Percentiles rank a stretch among this genome's conserved stretches.
Evolutionary conservation across 176 grass and related monocot species (phyloP).

Genomic region (Musa itinerans): DNA sequence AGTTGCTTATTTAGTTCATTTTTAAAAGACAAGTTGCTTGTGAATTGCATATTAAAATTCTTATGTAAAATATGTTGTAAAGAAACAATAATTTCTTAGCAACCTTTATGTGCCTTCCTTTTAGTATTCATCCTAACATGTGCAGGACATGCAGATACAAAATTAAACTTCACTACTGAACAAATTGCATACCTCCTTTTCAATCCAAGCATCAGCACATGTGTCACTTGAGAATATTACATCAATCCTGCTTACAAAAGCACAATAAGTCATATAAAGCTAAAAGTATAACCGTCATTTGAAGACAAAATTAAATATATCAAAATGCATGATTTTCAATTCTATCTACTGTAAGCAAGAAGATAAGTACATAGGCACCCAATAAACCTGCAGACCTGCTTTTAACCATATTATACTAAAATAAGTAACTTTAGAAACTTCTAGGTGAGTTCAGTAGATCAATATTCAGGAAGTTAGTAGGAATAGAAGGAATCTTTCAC

Average conservation of each 20-base stretch:
- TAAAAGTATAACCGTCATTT: not conserved
- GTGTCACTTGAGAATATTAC: constrained; percentile 54
- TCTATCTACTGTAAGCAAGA: not conserved
- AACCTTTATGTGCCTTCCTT: no score
- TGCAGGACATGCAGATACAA: constrained; percentile 13
- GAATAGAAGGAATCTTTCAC: no score
- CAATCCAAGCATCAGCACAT: constrained; percentile 88
- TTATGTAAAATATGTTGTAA: no score
- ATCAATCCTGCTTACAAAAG: constrained; percentile 61
- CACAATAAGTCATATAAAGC: not conserved
- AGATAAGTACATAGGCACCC: no score
- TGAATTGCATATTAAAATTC: no score
- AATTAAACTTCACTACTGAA: not conserved
- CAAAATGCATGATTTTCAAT: not conserved
- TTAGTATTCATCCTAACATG: constrained; percentile 4
- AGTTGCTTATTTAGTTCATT: no score
- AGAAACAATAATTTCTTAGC: not conserved
- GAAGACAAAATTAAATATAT: not conserved
- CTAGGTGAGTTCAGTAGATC: not conserved
- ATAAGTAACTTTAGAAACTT: not conserved
- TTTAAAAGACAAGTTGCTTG: no score
- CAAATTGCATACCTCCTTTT: constrained; percentile 55
- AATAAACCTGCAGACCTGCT: no score
- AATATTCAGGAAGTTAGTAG: not conserved
- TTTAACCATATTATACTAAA: not conserved